Percentiles rank a stretch among this genome's conserved stretches.
These are phyloP conservation scores for Ophiostoma angusticollis DNA, from an alignment of 2,329 filamentous ascomycete species.

Conservation along the genomic window DNA sequence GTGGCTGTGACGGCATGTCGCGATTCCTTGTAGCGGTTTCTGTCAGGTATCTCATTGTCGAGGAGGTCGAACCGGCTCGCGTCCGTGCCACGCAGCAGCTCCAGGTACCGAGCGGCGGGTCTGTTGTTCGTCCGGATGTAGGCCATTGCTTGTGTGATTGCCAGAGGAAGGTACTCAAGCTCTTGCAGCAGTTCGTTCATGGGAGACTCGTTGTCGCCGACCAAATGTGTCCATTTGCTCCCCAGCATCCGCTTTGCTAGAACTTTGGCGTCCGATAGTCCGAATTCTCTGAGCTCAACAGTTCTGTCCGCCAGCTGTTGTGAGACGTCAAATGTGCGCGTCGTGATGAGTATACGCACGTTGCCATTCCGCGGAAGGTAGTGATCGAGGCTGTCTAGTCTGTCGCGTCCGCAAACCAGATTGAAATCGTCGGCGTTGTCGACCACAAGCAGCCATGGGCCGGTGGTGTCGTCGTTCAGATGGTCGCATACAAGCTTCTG, in stretches of 20 bases:
- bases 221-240: neutral
- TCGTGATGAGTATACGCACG: slow-evolving; percentile 26
- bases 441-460: slow-evolving; percentile 28
- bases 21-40: slow-evolving; percentile 19
- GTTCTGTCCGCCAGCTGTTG: slow-evolving; percentile 5
- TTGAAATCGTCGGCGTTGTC: slow-evolving; percentile 29
- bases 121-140: slow-evolving; percentile 24
- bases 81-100: slow-evolving; percentile 20
- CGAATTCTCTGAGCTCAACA: slow-evolving; percentile 17
- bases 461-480: slow-evolving; percentile 17
- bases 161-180: slow-evolving; percentile 27
- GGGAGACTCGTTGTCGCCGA: neutral
- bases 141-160: slow-evolving; percentile 27
- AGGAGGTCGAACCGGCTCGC: slow-evolving; percentile 21
- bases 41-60: slow-evolving; percentile 23
- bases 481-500: slow-evolving; percentile 42
- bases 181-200: slow-evolving; percentile 10
- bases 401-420: slow-evolving; percentile 14
- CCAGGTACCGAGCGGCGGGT: slow-evolving; percentile 21
- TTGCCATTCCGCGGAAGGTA: slow-evolving; percentile 23
- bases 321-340: slow-evolving; percentile 19
- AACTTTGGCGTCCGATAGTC: slow-evolving; percentile 5
- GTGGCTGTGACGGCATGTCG: slow-evolving; percentile 26
- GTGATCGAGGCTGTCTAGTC: slow-evolving; percentile 14
- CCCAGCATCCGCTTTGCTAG: slow-evolving; percentile 16